Percentiles rank a stretch among this genome's conserved stretches.
Conservation (phyloP, 2,329 filamentous ascomycete species). For the Lojkania enalia region DNA sequence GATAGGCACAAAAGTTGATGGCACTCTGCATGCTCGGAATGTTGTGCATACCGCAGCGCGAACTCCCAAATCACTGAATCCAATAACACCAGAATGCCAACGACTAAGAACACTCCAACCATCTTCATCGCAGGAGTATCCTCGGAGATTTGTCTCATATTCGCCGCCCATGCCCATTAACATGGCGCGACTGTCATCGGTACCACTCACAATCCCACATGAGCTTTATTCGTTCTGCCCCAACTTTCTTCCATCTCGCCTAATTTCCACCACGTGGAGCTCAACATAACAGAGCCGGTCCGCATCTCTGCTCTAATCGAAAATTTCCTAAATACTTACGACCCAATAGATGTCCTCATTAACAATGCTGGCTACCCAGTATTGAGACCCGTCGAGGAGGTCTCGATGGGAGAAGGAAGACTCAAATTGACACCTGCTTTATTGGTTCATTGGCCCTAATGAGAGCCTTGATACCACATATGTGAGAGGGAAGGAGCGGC, state of each 20-base stretch:
- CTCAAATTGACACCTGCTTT: conserved; percentile 23
- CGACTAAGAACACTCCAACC: too few relatives aligned
- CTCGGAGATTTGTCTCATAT: conserved; percentile 26
- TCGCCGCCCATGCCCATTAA: conserved; percentile 16
- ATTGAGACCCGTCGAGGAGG: conserved; percentile 21
- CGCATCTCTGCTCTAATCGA: conserved; percentile 7
- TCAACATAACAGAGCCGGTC: conserved; percentile 7
- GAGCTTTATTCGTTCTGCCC: conserved; percentile 9
- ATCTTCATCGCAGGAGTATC: conserved; percentile 29
- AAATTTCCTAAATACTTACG: background rate
- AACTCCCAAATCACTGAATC: too few relatives aligned
- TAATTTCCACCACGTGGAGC: background rate
- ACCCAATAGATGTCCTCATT: conserved; percentile 25
- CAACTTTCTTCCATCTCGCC: background rate
- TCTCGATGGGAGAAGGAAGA: conserved; percentile 10
- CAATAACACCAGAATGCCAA: too few relatives aligned
- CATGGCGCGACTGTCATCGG: conserved; percentile 27
- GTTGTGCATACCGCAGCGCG: too few relatives aligned
- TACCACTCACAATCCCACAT: conserved; percentile 23
- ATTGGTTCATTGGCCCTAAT: conserved; percentile 21
- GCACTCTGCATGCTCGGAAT: too few relatives aligned
- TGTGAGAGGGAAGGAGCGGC: conserved; percentile 17
- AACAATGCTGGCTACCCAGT: conserved; percentile 32
- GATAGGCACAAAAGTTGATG: too few relatives aligned
- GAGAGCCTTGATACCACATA: conserved; percentile 21